phyloP scores from a whole-genome alignment of 2,329 filamentous ascomycete genomes.

The Phaeoacremonium minimum region DNA sequence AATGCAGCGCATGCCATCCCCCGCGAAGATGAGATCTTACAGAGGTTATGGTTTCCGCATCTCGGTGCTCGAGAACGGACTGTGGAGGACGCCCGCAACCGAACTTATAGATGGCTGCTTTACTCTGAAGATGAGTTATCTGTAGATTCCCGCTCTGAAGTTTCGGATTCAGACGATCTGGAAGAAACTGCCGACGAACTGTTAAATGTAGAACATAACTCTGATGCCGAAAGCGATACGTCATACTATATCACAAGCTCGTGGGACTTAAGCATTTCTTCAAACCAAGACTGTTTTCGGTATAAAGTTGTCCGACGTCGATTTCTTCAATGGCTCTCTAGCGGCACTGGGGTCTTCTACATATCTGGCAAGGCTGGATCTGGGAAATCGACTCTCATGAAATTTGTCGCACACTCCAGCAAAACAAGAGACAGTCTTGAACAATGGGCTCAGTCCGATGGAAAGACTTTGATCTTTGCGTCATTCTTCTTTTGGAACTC shows the following conservation, averaged over 20 bases:
- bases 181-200: no score
- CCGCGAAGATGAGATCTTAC: neutral
- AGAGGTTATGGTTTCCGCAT: neutral
- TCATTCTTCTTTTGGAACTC: conserved; percentile 11
- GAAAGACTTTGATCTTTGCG: conserved; percentile 3
- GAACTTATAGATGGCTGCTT: conserved; percentile 2
- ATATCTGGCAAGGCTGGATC: conserved; percentile 7
- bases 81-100: neutral
- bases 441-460: conserved; percentile 1
- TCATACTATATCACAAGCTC: no score
- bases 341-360: neutral
- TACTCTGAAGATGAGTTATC: no score
- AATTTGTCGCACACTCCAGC: conserved; percentile 1
- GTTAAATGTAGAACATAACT: no score
- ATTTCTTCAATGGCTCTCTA: conserved; percentile 1
- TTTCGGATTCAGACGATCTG: no score
- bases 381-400: conserved; percentile 8
- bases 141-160: no score
- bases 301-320: no score
- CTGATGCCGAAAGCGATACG: no score
- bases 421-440: neutral
- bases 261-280: no score
- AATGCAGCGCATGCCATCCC: neutral
- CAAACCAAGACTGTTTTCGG: no score
- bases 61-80: neutral